Conservation (phyloP, 1,284 basidiomycete genomes). For the Boletellus sp. region DNA sequence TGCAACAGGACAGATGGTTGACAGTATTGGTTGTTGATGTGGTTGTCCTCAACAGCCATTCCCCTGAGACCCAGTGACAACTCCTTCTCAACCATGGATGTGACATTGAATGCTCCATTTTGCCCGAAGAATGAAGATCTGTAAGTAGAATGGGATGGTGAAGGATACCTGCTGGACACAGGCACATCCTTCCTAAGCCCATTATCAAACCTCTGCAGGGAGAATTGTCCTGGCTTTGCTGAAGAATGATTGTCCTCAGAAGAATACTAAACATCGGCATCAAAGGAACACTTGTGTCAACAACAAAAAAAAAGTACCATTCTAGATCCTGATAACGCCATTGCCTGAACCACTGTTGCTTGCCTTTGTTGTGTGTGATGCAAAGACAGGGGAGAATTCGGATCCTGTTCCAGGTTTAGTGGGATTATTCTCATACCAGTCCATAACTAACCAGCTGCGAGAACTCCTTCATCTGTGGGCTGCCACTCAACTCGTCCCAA, state of each 20-base stretch:
- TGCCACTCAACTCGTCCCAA: conserved; percentile 59
- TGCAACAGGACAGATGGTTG: conserved; percentile 25
- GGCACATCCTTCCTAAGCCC: conserved; percentile 40
- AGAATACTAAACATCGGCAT: conserved; percentile 17
- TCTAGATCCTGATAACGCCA: conserved; percentile 39
- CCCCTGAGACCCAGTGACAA: conserved; percentile 57
- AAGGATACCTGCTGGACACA: conserved; percentile 41
- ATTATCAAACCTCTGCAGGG: conserved; percentile 53
- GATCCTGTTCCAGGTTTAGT: conserved; percentile 31
- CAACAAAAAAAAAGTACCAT: conserved; percentile 34
- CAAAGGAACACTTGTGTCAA: conserved; percentile 8
- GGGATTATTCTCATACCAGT: conserved; percentile 4
- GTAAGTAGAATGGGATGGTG: conserved; percentile 43
- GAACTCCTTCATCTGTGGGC: conserved; percentile 49
- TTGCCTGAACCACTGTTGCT: conserved; percentile 38
- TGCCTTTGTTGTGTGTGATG: conserved; percentile 52
- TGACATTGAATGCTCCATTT: conserved; percentile 42
- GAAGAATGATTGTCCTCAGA: conserved; percentile 49
- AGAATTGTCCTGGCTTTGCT: conserved; percentile 47
- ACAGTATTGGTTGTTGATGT: conserved; percentile 32
- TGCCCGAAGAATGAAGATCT: conserved; percentile 35
- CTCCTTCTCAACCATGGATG: conserved; percentile 49
- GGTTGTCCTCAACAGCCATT: conserved; percentile 68
- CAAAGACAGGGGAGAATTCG: conserved; percentile 36
- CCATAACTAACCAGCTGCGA: conserved; percentile 41